A percentile compares a stretch with the other conserved stretches of the same genome.
phyloP scores from a whole-genome alignment of 2,329 filamentous ascomycete species.

The Fusarium sp. region DNA sequence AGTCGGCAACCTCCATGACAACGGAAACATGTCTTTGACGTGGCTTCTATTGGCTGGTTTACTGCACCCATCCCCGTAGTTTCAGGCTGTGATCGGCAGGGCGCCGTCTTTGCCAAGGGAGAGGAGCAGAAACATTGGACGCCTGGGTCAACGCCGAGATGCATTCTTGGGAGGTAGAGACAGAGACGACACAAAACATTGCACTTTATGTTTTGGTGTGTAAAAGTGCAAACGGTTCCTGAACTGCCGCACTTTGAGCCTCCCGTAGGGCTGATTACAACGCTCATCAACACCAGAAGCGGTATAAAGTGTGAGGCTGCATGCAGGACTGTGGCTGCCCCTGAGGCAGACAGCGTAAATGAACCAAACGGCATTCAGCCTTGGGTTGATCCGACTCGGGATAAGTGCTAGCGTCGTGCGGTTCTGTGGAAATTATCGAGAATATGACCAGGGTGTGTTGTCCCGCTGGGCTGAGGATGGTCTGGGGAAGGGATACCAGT shows the following conservation, averaged over 20 bases:
- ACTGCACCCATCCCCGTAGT: neutral
- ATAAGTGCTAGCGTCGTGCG: slow-evolving; percentile 19
- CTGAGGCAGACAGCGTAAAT: slow-evolving; percentile 1
- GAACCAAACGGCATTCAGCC: neutral
- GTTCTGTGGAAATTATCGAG: slow-evolving; percentile 27
- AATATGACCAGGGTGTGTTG: neutral
- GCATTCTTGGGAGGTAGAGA: neutral
- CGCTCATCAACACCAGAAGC: neutral
- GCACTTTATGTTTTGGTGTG: neutral
- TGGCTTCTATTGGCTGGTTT: neutral
- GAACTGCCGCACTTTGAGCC: neutral
- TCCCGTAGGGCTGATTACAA: slow-evolving; percentile 17
- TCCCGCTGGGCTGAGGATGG: neutral
- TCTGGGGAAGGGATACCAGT: neutral
- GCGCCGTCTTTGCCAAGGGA: neutral
- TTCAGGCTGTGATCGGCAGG: slow-evolving; percentile 5
- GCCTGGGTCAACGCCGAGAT: neutral
- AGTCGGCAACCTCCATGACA: slow-evolving; percentile 4
- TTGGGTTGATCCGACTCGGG: slow-evolving; percentile 20
- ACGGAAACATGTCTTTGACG: neutral
- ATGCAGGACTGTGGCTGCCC: neutral
- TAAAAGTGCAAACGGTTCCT: neutral
- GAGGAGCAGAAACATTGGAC: neutral
- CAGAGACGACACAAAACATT: neutral
- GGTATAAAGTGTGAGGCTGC: neutral